Evolutionary conservation across 306 rosid genomes (phyloP).

Genomic region (Dalbergia cultrata): DNA sequence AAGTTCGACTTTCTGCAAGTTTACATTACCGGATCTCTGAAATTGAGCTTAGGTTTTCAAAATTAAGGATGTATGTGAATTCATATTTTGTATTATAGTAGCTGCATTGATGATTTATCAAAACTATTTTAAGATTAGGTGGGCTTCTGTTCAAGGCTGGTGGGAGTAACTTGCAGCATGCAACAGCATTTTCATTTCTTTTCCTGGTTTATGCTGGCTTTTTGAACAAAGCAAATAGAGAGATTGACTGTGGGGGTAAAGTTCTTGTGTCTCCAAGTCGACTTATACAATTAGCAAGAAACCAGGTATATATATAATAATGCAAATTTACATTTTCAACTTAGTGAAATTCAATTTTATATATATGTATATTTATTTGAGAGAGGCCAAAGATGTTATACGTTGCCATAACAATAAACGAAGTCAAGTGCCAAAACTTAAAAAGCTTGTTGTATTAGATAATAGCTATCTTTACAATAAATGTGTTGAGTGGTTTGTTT

Average conservation of each 20-base stretch:
- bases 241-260: slow-evolving; percentile 46
- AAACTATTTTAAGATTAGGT: slow-evolving; percentile 31
- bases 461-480: no score
- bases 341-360: no score
- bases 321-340: background rate
- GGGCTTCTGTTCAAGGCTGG: slow-evolving; percentile 64
- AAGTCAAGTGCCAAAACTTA: no score
- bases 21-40: background rate
- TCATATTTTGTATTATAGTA: background rate
- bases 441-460: no score
- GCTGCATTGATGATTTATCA: background rate
- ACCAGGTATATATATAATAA: slow-evolving; percentile 16
- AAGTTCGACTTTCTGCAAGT: background rate
- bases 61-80: background rate
- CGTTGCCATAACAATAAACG: no score
- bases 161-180: slow-evolving; percentile 66
- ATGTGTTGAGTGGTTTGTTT: no score
- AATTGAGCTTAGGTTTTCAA: background rate
- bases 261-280: slow-evolving; percentile 47
- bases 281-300: slow-evolving; percentile 38
- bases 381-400: no score
- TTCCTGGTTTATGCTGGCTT: slow-evolving; percentile 55
- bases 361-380: no score
- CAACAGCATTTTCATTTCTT: slow-evolving; percentile 60
- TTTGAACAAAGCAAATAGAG: slow-evolving; percentile 41